Percentiles rank a stretch among this genome's conserved stretches.
These are phyloP conservation scores for Trichopus zeylanicus DNA, from an alignment of 116 monocot species.

Conservation along the genomic window DNA sequence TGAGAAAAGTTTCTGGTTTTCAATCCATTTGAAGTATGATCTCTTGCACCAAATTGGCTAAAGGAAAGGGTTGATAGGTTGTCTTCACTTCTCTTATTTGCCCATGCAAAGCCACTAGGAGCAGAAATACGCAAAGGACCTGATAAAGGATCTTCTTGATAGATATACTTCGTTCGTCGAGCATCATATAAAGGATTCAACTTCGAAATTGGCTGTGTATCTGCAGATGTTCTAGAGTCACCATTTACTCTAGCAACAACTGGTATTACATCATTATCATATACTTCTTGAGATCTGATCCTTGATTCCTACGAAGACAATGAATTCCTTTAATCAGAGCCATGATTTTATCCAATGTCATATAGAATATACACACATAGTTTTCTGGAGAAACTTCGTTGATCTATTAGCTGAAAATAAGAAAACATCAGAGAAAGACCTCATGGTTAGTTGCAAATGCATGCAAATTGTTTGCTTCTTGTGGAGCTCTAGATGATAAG, in stretches of 20 bases:
- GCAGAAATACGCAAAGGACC: constrained; percentile 23
- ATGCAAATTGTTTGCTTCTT: constrained; percentile 8
- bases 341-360: neutral
- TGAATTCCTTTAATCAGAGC: neutral
- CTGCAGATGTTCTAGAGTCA: constrained; percentile 30
- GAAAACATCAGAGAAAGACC: no score
- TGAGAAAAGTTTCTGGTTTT: constrained; percentile 5
- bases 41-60: neutral
- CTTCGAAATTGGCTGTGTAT: constrained; percentile 30
- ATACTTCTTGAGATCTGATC: constrained; percentile 2
- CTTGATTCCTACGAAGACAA: constrained; percentile 19
- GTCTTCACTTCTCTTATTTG: constrained; percentile 13
- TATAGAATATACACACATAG: neutral
- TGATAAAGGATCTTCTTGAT: constrained; percentile 9
- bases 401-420: no score
- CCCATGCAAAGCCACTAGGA: constrained; percentile 32
- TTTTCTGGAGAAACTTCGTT: no score
- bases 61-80: no score
- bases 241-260: constrained; percentile 6
- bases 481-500: constrained; percentile 15
- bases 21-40: neutral
- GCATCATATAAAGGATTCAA: constrained; percentile 17
- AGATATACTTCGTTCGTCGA: neutral
- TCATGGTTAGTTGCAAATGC: constrained; percentile 19
- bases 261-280: neutral